Percentiles rank a stretch among this genome's conserved stretches.
Conservation (phyloP, 306 rosid species). For the Hippophae gyantsensis region DNA sequence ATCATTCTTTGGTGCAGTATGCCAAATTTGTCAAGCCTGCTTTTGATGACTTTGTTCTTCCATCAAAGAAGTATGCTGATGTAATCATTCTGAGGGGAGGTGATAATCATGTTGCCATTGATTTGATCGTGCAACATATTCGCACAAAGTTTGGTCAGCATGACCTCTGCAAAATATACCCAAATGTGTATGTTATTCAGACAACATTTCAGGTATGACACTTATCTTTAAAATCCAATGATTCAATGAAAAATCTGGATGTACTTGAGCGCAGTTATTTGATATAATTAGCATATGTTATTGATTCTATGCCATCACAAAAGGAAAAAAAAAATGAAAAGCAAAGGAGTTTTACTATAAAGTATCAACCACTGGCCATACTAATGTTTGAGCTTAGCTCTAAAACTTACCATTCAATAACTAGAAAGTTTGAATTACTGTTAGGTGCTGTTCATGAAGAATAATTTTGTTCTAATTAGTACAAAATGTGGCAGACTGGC, state of each 20-base stretch:
- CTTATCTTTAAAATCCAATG: constrained; percentile 6
- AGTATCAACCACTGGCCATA: too few relatives aligned
- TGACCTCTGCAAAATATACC: constrained; percentile 89
- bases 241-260: too few relatives aligned
- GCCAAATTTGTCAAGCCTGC: constrained; percentile 99
- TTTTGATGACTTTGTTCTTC: constrained; percentile 93
- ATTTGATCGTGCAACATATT: constrained; percentile 91
- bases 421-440: too few relatives aligned
- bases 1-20: constrained; percentile 47
- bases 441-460: too few relatives aligned
- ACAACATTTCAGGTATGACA: constrained; percentile 85
- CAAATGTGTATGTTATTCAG: constrained; percentile 76
- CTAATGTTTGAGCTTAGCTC: too few relatives aligned
- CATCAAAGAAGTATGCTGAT: constrained; percentile 97
- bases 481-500: too few relatives aligned
- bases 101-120: constrained; percentile 96
- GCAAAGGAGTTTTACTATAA: too few relatives aligned
- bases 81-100: constrained; percentile 97
- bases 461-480: too few relatives aligned
- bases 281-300: background rate
- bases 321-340: too few relatives aligned
- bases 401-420: too few relatives aligned
- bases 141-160: constrained; percentile 95
- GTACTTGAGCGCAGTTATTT: background rate
- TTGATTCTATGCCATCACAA: background rate